Evolutionary conservation across 208 protist species (phyloP), one percentile per base, ranked within the genome.

Genomic region (Leishmania aethiopica): DNA sequence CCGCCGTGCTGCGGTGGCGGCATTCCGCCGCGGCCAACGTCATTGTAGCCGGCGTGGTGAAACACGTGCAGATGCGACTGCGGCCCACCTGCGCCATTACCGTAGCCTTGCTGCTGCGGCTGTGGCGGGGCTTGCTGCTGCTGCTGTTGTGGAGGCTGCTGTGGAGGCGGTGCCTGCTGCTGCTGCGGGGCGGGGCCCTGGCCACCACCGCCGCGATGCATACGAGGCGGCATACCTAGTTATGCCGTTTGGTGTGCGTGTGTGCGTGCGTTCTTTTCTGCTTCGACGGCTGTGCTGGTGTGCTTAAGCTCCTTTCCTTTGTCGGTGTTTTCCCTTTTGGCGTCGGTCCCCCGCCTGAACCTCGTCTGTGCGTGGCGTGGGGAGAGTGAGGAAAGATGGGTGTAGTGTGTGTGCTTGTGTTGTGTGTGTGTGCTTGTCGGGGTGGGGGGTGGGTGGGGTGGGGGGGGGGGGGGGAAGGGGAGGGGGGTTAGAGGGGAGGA

Each of bases 1-100:
- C 72, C 77, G 49, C 80, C 80, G 66, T 88, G 84, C 73, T 80
- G 84, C 69, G 84, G 84, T 13, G 77, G 84, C 32, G 75, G 73
- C 73, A 84, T 85, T 8, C 81, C 83, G 32, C 83, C 85, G 82
- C 83, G 75, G 45, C 84, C 81, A 47, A 79, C 82, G 55, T 86
- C 85, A 64, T 66, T 78, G 79, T 82, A 83, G 59, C 80, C 75
- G 28, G 77, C 37, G 79, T 83, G 72, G 59, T 90, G 87, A 69
- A 90, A 88, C 32, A 66, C 60, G 66, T 87, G 87, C 60, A 90
- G 71, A 64, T 90, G 83, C 59, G 80, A 75, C 37, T 78, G 78
- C 22, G 80, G 81, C 35, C 76, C 80, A 35, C 79, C 75, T 49
- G 60, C 71, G n/a, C 76, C 76, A 25, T 88, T 82, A 57, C 80